Percentiles rank a stretch among this genome's conserved stretches.
These are phyloP conservation scores for Paramecium sexaurelia DNA, from an alignment of 73 alveolate genomes.

Conservation along the genomic window DNA sequence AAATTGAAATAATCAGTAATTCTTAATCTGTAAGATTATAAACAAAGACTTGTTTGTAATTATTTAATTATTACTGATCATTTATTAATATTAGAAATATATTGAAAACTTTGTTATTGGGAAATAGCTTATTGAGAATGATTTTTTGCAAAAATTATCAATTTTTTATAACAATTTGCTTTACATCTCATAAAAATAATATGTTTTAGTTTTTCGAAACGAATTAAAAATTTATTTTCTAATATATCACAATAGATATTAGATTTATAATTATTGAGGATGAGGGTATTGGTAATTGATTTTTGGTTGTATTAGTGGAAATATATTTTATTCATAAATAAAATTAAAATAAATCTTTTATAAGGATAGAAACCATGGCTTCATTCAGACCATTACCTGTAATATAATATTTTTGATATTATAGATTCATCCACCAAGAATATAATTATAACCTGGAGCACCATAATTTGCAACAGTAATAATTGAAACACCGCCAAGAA, in stretches of 20 bases:
- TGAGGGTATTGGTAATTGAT: background rate
- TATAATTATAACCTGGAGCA: background rate
- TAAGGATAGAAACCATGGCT: background rate
- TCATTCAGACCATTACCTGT: conserved; percentile 7
- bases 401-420: background rate
- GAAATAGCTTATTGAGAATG: no score
- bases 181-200: background rate
- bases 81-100: no score
- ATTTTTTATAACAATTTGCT: no score
- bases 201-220: background rate
- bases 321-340: conserved; percentile 1
- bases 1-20: no score
- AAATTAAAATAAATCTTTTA: background rate
- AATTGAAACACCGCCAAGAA: conserved; percentile 31
- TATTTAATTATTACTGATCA: no score
- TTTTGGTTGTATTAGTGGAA: background rate
- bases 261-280: background rate
- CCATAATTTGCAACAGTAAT: conserved; percentile 27
- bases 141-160: no score
- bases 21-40: no score
- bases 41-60: no score
- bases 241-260: no score
- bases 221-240: background rate
- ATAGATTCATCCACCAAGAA: background rate
- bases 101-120: no score